Evolutionary conservation across 805 yeast species (phyloP), one percentile per base, ranked within the genome.

Genomic region (Zygoascus tannicola): DNA sequence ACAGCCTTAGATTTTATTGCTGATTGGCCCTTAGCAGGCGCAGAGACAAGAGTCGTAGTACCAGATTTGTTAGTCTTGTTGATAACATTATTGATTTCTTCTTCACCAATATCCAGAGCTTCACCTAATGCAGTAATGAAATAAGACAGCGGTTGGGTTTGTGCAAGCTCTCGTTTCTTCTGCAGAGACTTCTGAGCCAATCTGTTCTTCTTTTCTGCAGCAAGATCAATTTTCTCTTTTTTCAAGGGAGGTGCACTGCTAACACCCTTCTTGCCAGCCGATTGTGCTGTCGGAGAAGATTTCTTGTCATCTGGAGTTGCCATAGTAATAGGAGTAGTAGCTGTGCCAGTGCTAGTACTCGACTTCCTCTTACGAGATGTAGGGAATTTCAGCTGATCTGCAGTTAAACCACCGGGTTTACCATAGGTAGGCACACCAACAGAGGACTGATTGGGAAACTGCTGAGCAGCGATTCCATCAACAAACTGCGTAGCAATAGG

Each of bases 121-220:
- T 64, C 60, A 3, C 63, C 65, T 22, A 63, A 54, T 18, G 59
- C 52, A 4, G 65, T 49, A 28, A 62, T 41, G 42, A 60, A 57
- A 47, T 54, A 63, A 23, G 55, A 53, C 34, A 56, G 39, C 3
- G 64, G 60, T 34, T 60, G 59, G n/a, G 56, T 46, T 14, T 53
- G 44, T 1, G 64, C 52, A 32, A 61, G 46, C 46, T 54, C 58
- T 40, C 52, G 50, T 46, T 57, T 55, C 44, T 49, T 50, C 37
- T 51, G 50, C 32, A 48, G 22, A 22, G 26, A 38, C 26, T 48
- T 46, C 14, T 41, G 26, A 16, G 43, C 15, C 7, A 19, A 30
- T 42, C 32, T 41, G 30, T 48, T 50, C 33, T 40, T 40, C 28
- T 33, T 36, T 18, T 40, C 44, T 19, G 41, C 50, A 5, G 40